A percentile compares a stretch with the other conserved stretches of the same genome.
Evolutionary conservation across 305 asterid species (phyloP).

Genomic region (Solanum aculeatissimum): DNA sequence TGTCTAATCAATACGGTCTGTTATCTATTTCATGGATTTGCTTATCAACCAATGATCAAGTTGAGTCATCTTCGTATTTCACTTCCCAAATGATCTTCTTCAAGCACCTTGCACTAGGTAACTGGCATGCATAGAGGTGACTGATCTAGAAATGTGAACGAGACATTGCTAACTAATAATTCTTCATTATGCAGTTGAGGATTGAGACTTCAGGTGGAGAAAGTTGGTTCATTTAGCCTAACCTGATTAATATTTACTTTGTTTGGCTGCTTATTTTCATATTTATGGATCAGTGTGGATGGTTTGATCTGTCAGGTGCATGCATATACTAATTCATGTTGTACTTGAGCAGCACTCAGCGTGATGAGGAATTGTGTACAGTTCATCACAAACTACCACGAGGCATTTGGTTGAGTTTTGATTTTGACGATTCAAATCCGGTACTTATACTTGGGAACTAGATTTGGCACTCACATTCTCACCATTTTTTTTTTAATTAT

Average conservation of each 20-base stretch:
- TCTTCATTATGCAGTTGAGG: neutral
- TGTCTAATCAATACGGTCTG: neutral
- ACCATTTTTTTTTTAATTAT: neutral
- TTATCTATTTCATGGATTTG: neutral
- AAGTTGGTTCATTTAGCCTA: neutral
- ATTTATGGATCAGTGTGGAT: neutral
- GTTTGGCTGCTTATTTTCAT: neutral
- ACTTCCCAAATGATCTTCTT: neutral
- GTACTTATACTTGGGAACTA: constrained; percentile 27
- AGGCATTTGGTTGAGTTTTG: constrained; percentile 83
- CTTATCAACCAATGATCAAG: neutral
- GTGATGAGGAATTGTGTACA: constrained; percentile 41
- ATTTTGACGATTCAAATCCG: constrained; percentile 91
- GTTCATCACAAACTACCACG: constrained; percentile 59
- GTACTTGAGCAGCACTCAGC: constrained; percentile 43
- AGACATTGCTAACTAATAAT: neutral
- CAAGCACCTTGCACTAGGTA: neutral
- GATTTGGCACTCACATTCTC: neutral
- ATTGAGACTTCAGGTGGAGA: neutral
- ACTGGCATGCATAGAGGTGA: neutral
- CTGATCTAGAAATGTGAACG: neutral
- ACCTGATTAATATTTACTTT: neutral
- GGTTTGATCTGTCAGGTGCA: neutral
- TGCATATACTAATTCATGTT: neutral
- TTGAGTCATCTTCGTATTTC: neutral